Evolutionary conservation across 2,329 filamentous ascomycete genomes (phyloP), one percentile per base, ranked within the genome.

Genomic region (Arthroderma sp.): DNA sequence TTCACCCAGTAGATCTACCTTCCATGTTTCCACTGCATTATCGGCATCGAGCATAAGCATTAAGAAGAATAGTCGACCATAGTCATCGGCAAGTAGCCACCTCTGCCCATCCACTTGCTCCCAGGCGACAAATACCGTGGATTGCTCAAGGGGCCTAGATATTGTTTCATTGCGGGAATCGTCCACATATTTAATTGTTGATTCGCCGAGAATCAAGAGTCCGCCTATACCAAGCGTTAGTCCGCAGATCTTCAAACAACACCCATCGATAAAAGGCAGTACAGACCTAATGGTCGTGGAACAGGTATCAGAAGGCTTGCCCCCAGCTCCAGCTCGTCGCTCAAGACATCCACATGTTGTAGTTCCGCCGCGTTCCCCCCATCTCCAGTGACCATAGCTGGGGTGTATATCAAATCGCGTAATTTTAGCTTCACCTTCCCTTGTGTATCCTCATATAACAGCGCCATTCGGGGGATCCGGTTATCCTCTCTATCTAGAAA

Each of bases 71-170:
- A 98, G 64, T 41, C 75, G 76, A 10, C 91, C 89, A 58, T 91
- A 95, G 54, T 95, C 87, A 59, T 98, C 91, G 1, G 83, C 87
- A 2, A 98, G 67, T n/a, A 95, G 71, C 67, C 87, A 96, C 55
- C 82, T 75, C 34, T 82, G 80, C 27, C 79, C 77, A 56, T 96
- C 85, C 42, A 91, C 80, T 55, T 82, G 78, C 50, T 84, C 83
- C 88, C 89, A 98, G 2, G 86, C 80, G n/a, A 91, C 82, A 54
- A 93, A 96, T 32, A 94, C 81, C 2, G 83, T 86, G 0, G 87
- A 77, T 46, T 89, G 80, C 1, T 77, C 70, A 2, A 95, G 65
- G 0, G 72, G 67, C 6, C 79, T 73, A 11, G 80, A 76, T 8
- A 86, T 73, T 8, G 73, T 73, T 31, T 78, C 74, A 50, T 82